These are phyloP conservation scores for Saccharomycopsis sp. DNA, from an alignment of 805 yeast species.

Conservation along the genomic window DNA sequence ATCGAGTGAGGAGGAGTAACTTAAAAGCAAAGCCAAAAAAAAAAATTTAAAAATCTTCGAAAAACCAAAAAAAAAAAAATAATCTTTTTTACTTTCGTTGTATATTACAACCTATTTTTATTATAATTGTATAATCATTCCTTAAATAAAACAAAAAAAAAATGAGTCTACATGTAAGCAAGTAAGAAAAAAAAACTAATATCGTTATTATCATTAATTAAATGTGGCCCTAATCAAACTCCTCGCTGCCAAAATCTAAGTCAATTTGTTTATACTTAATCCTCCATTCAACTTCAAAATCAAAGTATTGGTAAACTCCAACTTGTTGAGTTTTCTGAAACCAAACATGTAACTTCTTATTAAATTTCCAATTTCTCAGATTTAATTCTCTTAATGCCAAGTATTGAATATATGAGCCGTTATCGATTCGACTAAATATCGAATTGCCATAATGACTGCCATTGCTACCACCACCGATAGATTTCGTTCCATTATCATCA, in stretches of 20 bases:
- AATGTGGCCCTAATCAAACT: slow-evolving; percentile 36
- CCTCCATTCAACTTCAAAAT: slow-evolving; percentile 62
- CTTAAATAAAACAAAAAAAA: slow-evolving; percentile 1
- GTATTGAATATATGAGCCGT: slow-evolving; percentile 63
- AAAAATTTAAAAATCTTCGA: neutral
- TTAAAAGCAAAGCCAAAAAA: slow-evolving; percentile 3
- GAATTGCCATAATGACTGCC: slow-evolving; percentile 25
- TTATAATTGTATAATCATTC: neutral
- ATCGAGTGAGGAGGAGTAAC: slow-evolving; percentile 69
- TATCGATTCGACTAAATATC: too few relatives aligned
- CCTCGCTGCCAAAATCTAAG: slow-evolving; percentile 47
- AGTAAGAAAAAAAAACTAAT: slow-evolving; percentile 14
- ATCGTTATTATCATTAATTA: neutral
- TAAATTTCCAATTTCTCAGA: slow-evolving; percentile 66
- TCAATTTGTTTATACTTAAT: slow-evolving; percentile 35
- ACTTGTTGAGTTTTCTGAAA: slow-evolving; percentile 50
- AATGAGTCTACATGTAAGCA: slow-evolving; percentile 16
- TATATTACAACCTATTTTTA: neutral
- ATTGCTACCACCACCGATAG: slow-evolving; percentile 28
- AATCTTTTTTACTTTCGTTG: neutral
- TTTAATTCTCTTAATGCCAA: slow-evolving; percentile 76
- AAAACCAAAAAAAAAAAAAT: neutral
- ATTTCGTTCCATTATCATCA: slow-evolving; percentile 19
- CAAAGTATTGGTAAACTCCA: slow-evolving; percentile 70
- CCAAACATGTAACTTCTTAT: slow-evolving; percentile 69